These are phyloP conservation scores for Thelonectria discophora DNA, from an alignment of 2,329 filamentous ascomycete genomes.

Conservation along the genomic window DNA sequence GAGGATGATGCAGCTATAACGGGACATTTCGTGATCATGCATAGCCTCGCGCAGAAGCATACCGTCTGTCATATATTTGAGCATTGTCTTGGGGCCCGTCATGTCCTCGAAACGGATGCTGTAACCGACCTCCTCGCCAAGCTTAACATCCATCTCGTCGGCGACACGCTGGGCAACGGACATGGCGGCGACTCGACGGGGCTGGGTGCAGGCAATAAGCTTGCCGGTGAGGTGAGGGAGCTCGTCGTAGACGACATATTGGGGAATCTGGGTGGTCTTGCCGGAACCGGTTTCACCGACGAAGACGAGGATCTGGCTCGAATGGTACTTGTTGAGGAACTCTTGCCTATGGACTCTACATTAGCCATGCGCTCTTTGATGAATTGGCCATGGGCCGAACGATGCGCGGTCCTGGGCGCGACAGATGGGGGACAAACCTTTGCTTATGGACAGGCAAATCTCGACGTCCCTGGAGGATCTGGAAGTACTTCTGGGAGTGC, in stretches of 20 bases:
- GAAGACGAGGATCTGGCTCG: slow-evolving; percentile 95
- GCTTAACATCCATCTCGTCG: slow-evolving; percentile 90
- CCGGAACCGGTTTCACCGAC: slow-evolving; percentile 99
- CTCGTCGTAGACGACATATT: slow-evolving; percentile 98
- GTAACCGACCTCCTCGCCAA: slow-evolving; percentile 96
- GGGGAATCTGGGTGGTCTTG: slow-evolving; percentile 98
- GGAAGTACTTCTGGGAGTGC: slow-evolving; percentile 86
- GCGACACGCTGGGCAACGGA: slow-evolving; percentile 98
- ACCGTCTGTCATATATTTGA: slow-evolving; percentile 99
- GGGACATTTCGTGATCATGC: slow-evolving; percentile 89
- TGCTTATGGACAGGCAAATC: slow-evolving; percentile 93
- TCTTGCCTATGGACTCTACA: slow-evolving; percentile 69
- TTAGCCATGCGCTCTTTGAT: background rate
- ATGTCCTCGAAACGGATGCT: slow-evolving; percentile 98
- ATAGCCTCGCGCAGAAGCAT: slow-evolving; percentile 97
- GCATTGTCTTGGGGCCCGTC: slow-evolving; percentile 85
- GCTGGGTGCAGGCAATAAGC: slow-evolving; percentile 96
- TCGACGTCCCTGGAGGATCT: slow-evolving; percentile 83
- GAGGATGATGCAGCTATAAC: slow-evolving; percentile 97
- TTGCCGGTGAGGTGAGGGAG: slow-evolving; percentile 86
- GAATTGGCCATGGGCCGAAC: background rate
- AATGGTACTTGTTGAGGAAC: slow-evolving; percentile 92
- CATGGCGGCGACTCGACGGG: slow-evolving; percentile 97
- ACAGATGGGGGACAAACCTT: slow-evolving; percentile 61
- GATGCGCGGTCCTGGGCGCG: background rate